Base-by-base conservation (phyloP, 1,139 yeast species). In the Saccharomycopsis hybrid region DNA sequence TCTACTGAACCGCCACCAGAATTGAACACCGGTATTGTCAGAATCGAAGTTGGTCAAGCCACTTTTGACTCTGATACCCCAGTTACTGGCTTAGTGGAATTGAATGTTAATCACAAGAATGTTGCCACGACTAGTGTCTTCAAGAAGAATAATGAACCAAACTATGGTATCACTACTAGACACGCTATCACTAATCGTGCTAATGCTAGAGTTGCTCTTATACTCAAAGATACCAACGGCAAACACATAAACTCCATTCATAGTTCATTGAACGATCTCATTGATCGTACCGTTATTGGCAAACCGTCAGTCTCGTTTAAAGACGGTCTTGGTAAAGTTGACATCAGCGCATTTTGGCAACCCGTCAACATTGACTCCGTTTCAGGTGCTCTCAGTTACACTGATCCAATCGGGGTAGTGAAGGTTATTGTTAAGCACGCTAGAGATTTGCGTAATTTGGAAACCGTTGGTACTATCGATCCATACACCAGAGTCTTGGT, bases 331-430 rank as follows among this genome's bases (percentile, higher is more conserved):
- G 97, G 96, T 53, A 88, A 84, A 59, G 72, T 88, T 48, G 76
- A 82, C 57, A 64, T 92, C 49, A 68, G 75, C 18, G 80, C 94
- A 33, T 69, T 72, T 51, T 92, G 96, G 96, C 88, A 85, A 65
- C 94, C 97, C 3, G 95, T 90, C 42, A 81, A 77, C 37, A 69
- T 90, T 60, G 77, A 75, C 55, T 73, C 77, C 43, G 78, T 82
- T 11, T 70, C 80, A 48, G 89, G 88, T 57, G 70, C 85, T 28
- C 80, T 85, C 59, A 90, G 89, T 46, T 90, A 88, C 68, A 79
- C 88, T 31, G 90, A 90, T 54, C 98, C 98, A 49, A 83, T 90
- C 63, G 98, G 98, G 62, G 94, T 85, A 39, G 74, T 90, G 11
- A 80, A 97, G 62, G 73, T 92, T 50, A 77, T 80, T 58, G 66